Percentiles rank a stretch among this genome's conserved stretches.
Conservation (phyloP, 495 filamentous ascomycete genomes). For the Bacidia gigantensis region DNA sequence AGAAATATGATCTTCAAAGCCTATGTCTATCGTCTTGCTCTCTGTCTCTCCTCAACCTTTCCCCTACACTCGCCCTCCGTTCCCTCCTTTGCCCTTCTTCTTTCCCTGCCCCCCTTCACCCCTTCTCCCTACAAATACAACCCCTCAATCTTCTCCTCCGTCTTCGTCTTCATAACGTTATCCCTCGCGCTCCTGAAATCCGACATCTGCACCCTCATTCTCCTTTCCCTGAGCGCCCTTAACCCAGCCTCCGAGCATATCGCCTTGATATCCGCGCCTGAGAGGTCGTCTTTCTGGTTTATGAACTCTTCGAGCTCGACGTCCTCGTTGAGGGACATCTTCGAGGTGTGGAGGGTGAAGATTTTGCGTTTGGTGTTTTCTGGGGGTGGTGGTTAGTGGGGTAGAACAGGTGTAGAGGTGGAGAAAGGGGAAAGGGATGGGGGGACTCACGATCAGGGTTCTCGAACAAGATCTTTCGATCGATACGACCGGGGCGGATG, state of each 20-base stretch:
- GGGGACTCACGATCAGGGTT: conserved; percentile 76
- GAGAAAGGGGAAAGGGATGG: background rate
- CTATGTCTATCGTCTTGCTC: too few relatives aligned
- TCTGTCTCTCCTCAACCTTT: background rate
- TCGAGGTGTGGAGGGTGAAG: conserved; percentile 96
- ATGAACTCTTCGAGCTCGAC: conserved; percentile 98
- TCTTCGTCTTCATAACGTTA: conserved; percentile 96
- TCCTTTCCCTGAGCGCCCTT: conserved; percentile 84
- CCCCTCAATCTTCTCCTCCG: conserved; percentile 93
- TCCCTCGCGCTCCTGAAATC: conserved; percentile 90
- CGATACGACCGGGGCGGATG: conserved; percentile 95
- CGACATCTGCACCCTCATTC: conserved; percentile 98
- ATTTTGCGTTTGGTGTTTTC: conserved; percentile 99
- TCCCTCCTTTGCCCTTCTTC: background rate
- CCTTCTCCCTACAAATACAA: conserved; percentile 72
- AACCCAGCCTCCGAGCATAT: conserved; percentile 96
- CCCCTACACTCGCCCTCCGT: background rate
- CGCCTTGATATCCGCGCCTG: conserved; percentile 95
- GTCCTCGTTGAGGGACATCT: conserved; percentile 92
- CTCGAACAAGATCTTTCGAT: conserved; percentile 98
- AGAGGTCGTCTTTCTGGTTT: conserved; percentile 94
- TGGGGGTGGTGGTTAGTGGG: conserved; percentile 22
- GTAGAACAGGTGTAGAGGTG: conserved; percentile 15
- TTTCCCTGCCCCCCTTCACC: background rate
- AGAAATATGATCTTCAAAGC: too few relatives aligned